Conservation (phyloP, 2,329 filamentous ascomycete species). For the Penicillium sp. region DNA sequence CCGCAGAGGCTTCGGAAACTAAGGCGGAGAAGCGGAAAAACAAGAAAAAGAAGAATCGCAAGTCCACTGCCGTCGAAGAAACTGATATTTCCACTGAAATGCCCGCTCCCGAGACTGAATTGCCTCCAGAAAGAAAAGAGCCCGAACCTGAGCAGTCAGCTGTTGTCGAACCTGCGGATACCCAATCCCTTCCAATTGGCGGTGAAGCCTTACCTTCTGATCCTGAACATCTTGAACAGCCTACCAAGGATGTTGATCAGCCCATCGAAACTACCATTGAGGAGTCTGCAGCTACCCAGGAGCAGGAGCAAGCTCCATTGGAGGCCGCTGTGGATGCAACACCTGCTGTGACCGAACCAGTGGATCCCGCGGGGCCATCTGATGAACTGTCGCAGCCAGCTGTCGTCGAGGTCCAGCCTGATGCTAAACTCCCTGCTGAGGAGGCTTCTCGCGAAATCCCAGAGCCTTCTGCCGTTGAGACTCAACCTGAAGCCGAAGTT, state of each 20-base stretch:
- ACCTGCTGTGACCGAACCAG: not conserved
- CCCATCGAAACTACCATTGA: not conserved
- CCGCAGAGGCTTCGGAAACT: conserved; percentile 6
- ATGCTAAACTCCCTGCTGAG: not conserved
- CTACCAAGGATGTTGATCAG: conserved; percentile 1
- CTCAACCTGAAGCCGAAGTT: not conserved
- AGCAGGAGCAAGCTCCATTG: conserved; percentile 3
- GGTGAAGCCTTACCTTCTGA: conserved; percentile 11
- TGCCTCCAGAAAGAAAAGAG: conserved; percentile 2
- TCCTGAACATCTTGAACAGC: not conserved
- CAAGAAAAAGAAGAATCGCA: conserved; percentile 20
- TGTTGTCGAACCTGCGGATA: conserved; percentile 4
- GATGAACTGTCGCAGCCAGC: not conserved
- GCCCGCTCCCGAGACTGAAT: conserved; percentile 3
- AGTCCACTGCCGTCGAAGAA: conserved; percentile 15
- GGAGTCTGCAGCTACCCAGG: not conserved
- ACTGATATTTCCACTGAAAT: not conserved
- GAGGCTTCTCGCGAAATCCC: not conserved
- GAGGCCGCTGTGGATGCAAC: not conserved
- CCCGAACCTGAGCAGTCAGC: conserved; percentile 6
- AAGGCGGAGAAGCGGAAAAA: conserved; percentile 16
- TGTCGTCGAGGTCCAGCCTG: not conserved
- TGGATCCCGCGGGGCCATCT: not conserved
- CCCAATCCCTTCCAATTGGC: conserved; percentile 3
- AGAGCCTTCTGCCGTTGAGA: not conserved